Base-by-base conservation (phyloP, 1,284 basidiomycete genomes). In the Xerocomus minutiporus region DNA sequence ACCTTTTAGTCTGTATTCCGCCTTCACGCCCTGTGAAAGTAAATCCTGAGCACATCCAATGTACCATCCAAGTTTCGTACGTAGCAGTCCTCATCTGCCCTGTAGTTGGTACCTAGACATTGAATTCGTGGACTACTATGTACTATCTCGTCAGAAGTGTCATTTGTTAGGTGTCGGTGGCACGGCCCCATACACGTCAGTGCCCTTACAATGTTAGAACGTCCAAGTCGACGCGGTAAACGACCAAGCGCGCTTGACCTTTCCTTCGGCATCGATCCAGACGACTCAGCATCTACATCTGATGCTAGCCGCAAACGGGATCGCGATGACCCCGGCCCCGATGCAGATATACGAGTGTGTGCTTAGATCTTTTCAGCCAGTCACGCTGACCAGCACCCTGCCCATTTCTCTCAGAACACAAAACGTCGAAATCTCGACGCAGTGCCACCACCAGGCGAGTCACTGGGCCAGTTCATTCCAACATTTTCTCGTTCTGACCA, bases 231-330 rank as follows among this genome's bases (percentile, higher is more conserved):
- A 38, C 62, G 55, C 17, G 54, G 53, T 38, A 55, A 52, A n/a
- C 65, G 73, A 34, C 73, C 65, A 1, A 67, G 58, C 1, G 74
- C 73, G 1, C 62, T 61, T 20, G 68, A 73, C 6, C 48, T 75
- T 25, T 65, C 65, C 28, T 75, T 60, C 36, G 57, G 57, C 8
- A 8, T 4, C 17, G 62, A 62, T 23, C 38, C 44, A 42, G 54
- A 55, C 50, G 66, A 68, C 11, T 71, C 68, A 8, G 47, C 50
- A 15, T 52, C 54, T 7, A 56, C 64, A 17, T 69, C 70, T 29
- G 68, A 67, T 29, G 48, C 53, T 8, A 55, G 57, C 31, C 66
- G 69, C 34, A 68, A 70, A 48, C 63, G 66, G 17, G 51, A 54
- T 50, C 66, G 55, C 40, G 53, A 56, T 42, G 48, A 23, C 9